A percentile compares a stretch with the other conserved stretches of the same genome.
phyloP scores from a whole-genome alignment of 2,329 filamentous ascomycete species.

The Arthrobotrys megalospora region DNA sequence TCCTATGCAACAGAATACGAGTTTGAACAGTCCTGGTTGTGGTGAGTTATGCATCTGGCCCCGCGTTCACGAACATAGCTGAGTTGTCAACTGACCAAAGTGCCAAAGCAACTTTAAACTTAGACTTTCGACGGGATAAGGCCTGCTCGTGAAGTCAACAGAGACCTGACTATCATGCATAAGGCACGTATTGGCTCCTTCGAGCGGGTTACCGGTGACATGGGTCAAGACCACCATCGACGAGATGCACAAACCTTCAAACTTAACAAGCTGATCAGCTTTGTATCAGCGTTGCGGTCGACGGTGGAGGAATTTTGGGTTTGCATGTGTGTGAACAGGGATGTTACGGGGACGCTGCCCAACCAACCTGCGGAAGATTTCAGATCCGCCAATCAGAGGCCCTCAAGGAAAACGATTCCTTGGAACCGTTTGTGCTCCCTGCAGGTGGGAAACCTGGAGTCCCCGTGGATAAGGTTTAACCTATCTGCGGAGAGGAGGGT shows the following conservation, averaged over 20 bases:
- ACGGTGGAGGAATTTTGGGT: conserved; percentile 38
- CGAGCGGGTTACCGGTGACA: conserved; percentile 4
- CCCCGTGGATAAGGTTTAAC: conserved; percentile 57
- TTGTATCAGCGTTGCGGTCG: conserved; percentile 24
- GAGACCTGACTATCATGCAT: conserved; percentile 36
- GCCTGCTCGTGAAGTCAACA: background rate
- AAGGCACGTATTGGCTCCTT: conserved; percentile 2
- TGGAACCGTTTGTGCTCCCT: conserved; percentile 58
- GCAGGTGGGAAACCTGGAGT: conserved; percentile 55
- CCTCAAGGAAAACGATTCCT: conserved; percentile 42
- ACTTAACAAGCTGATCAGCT: conserved; percentile 6
- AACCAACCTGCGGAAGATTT: conserved; percentile 58
- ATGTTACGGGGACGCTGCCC: conserved; percentile 46
- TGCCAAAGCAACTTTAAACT: background rate
- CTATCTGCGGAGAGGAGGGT: conserved; percentile 41
- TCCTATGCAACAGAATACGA: conserved; percentile 8
- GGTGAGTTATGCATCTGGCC: conserved; percentile 3
- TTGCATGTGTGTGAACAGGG: conserved; percentile 40
- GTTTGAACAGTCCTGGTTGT: background rate
- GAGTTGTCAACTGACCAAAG: conserved; percentile 31
- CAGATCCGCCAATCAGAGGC: conserved; percentile 55
- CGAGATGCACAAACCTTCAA: background rate
- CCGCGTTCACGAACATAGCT: background rate
- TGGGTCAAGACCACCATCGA: conserved; percentile 10
- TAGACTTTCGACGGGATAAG: background rate